Conservation (phyloP, 2,329 filamentous ascomycete species). For the Xylariales sp. region DNA sequence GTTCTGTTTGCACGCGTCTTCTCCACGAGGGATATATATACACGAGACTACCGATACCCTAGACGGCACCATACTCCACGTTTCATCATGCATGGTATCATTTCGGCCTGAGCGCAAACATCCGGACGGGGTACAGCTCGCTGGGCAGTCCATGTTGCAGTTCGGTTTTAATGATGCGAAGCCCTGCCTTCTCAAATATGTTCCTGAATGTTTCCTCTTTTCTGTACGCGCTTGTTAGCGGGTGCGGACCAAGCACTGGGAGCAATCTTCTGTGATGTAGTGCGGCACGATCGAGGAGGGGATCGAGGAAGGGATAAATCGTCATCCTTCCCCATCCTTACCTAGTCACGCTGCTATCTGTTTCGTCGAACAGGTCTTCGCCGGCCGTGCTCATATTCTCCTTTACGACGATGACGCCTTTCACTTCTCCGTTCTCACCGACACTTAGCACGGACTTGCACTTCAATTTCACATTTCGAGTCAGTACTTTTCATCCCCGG, state of each 20-base stretch:
- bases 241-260: constrained; percentile 11
- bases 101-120: constrained; percentile 77
- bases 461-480: constrained; percentile 5
- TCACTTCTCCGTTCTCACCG: constrained; percentile 44
- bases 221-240: constrained; percentile 53
- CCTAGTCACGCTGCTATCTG: constrained; percentile 82
- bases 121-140: constrained; percentile 77
- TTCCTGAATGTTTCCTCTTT: constrained; percentile 76
- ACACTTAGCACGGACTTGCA: constrained; percentile 61
- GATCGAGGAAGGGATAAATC: constrained; percentile 39
- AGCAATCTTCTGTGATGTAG: constrained; percentile 3
- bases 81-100: constrained; percentile 47
- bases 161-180: constrained; percentile 77
- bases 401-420: constrained; percentile 76
- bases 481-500: neutral
- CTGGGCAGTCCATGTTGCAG: constrained; percentile 67
- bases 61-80: constrained; percentile 29
- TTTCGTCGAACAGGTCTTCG: constrained; percentile 77
- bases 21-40: constrained; percentile 18
- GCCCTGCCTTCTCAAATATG: constrained; percentile 76
- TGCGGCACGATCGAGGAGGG: neutral
- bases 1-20: constrained; percentile 4
- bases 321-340: constrained; percentile 52
- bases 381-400: constrained; percentile 76
- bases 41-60: constrained; percentile 11